Evolutionary conservation across 2,329 filamentous ascomycete genomes (phyloP).

Genomic region (Chlorencoelia australis): DNA sequence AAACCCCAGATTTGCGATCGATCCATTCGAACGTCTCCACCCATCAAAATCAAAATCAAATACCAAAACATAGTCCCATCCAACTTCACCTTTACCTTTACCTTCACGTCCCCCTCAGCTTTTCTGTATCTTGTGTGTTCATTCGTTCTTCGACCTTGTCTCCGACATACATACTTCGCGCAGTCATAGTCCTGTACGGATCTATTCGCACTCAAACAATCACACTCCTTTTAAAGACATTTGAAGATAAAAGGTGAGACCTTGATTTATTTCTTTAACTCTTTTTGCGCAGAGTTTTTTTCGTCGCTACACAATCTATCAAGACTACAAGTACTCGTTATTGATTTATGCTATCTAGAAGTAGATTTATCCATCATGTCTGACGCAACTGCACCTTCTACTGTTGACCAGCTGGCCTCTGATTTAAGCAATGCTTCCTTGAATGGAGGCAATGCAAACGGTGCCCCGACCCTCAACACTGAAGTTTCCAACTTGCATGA

Average conservation of each 20-base stretch:
- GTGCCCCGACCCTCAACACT: conserved; percentile 65
- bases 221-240: conserved; percentile 15
- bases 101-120: conserved; percentile 8
- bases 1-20: conserved; percentile 22
- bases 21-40: conserved; percentile 17
- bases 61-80: too few species aligned
- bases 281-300: background rate
- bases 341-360: conserved; percentile 11
- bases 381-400: conserved; percentile 45
- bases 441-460: conserved; percentile 56
- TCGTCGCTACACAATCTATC: background rate
- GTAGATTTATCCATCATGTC: conserved; percentile 42
- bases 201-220: conserved; percentile 10
- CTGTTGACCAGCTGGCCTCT: conserved; percentile 71
- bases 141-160: conserved; percentile 1
- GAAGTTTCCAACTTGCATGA: conserved; percentile 52
- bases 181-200: conserved; percentile 15
- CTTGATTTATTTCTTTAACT: conserved; percentile 6
- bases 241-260: conserved; percentile 18
- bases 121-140: conserved; percentile 12
- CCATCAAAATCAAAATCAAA: too few species aligned
- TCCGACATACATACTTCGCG: conserved; percentile 13
- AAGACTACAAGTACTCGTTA: background rate
- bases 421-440: conserved; percentile 65
- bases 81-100: conserved; percentile 17